Base-by-base conservation (phyloP, 2,329 filamentous ascomycete species). In the Nothophaeocryptopus gaeumannii region DNA sequence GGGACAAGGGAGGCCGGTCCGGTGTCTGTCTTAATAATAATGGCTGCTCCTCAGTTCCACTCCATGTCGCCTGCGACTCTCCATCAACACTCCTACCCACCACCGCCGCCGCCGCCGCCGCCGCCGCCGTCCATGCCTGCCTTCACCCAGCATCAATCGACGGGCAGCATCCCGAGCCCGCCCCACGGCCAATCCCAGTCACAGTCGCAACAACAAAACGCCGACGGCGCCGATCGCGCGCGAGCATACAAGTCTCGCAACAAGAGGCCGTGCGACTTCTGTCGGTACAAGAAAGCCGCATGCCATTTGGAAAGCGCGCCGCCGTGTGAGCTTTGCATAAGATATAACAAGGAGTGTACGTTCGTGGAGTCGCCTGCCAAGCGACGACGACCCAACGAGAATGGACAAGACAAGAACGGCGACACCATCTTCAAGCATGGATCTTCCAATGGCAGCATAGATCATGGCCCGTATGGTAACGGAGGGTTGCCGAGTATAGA, bases 201-300 rank as follows among this genome's bases (percentile, higher is more conserved):
- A 3, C 35, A 32, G 35, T 16, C 34, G 10, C 14, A 38, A 16
- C 46, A 35, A 39, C 50, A 52, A 37, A 35, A 30, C 39, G 35
- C 32, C 16, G 37, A 48, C 32, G 45, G 34, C 11, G 58, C 56
- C 39, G 65, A 67, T 44, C 59, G 65, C 47, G 63, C 65, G 34
- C 53, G 65, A 51, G 64, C 63, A 32, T 68, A 68, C 62, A 68
- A 68, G 58, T 67, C 63, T 43, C 61, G 66, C 14, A 67, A 67
- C 51, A 67, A 67, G 56, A 63, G 73, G 34, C 73, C 73, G 4
- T 76, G 73, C 59, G 73, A 76, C 55, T 74, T 74, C 56, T 76
- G 72, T 53, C 67, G 72, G 9, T 71, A 70, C 13, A 69, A 73
- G 49, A 73, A 75, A 55, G 70, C 72, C 1, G 72, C 72, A 8